Conservation (phyloP, 768 basidiomycete genomes). For the Tylopilus sp. region DNA sequence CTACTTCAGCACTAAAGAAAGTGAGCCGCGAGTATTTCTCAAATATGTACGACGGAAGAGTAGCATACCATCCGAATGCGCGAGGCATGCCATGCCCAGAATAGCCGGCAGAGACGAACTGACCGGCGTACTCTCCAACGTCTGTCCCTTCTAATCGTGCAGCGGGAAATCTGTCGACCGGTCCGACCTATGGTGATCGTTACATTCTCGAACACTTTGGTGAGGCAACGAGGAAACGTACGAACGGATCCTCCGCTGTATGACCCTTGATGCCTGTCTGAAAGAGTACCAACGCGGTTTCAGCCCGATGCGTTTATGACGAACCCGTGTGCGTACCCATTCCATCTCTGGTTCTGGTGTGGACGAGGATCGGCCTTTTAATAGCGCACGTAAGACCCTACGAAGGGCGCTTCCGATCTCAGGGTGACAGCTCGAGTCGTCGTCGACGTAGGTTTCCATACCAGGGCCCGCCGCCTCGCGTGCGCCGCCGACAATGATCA, state of each 20-base stretch:
- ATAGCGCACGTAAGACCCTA: conserved; percentile 55
- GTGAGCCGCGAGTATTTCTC: background rate
- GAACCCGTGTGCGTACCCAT: conserved; percentile 53
- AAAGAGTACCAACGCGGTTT: background rate
- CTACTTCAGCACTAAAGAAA: conserved; percentile 49
- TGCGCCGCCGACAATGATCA: conserved; percentile 73
- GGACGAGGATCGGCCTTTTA: conserved; percentile 50
- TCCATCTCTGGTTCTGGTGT: conserved; percentile 65
- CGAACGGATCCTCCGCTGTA: conserved; percentile 65
- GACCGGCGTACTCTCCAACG: too few relatives aligned
- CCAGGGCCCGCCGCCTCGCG: conserved; percentile 42
- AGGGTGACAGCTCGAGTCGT: conserved; percentile 55
- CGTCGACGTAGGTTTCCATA: conserved; percentile 54
- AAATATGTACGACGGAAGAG: background rate
- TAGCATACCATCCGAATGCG: conserved; percentile 50
- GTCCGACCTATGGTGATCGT: conserved; percentile 51
- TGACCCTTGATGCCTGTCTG: conserved; percentile 85
- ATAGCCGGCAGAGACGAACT: too few relatives aligned
- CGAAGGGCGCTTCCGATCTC: conserved; percentile 48
- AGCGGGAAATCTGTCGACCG: conserved; percentile 38
- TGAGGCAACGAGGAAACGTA: conserved; percentile 31
- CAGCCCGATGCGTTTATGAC: too few relatives aligned
- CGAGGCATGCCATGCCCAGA: too few relatives aligned
- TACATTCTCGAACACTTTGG: background rate
- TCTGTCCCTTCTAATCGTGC: conserved; percentile 14